Percentiles rank a stretch among this genome's conserved stretches.
Evolutionary conservation across 495 filamentous ascomycete species (phyloP).

Genomic region (Cercophora samala): DNA sequence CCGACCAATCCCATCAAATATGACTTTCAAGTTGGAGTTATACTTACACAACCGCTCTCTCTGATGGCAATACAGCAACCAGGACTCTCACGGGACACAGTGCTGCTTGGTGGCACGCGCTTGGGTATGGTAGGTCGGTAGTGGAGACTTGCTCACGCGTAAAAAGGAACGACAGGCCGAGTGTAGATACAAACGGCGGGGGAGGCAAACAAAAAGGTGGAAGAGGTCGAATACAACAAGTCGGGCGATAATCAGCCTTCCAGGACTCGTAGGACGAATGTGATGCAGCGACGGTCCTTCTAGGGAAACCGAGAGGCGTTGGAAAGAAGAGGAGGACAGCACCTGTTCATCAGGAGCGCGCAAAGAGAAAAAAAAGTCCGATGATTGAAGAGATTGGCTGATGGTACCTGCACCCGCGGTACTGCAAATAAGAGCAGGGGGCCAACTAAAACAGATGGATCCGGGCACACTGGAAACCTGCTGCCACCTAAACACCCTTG

Average conservation of each 20-base stretch:
- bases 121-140: background rate
- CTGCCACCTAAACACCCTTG: slow-evolving; percentile 19
- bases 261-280: background rate
- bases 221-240: slow-evolving; percentile 1
- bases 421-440: slow-evolving; percentile 21
- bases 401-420: slow-evolving; percentile 16
- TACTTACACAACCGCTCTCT: background rate
- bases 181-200: slow-evolving; percentile 9
- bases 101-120: slow-evolving; percentile 15
- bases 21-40: background rate
- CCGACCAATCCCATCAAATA: background rate
- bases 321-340: slow-evolving; percentile 16
- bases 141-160: slow-evolving; percentile 25
- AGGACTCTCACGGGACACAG: background rate
- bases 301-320: slow-evolving; percentile 11
- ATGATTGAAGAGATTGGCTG: slow-evolving; percentile 26
- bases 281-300: slow-evolving; percentile 5
- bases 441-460: slow-evolving; percentile 21
- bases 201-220: slow-evolving; percentile 9
- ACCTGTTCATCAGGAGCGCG: slow-evolving; percentile 16
- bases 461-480: slow-evolving; percentile 9
- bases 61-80: background rate
- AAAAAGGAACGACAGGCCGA: slow-evolving; percentile 12
- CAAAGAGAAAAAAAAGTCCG: slow-evolving; percentile 14
- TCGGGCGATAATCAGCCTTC: slow-evolving; percentile 11